Conservation (phyloP, 345 rosid species). For the Odontarrhena argentea region DNA sequence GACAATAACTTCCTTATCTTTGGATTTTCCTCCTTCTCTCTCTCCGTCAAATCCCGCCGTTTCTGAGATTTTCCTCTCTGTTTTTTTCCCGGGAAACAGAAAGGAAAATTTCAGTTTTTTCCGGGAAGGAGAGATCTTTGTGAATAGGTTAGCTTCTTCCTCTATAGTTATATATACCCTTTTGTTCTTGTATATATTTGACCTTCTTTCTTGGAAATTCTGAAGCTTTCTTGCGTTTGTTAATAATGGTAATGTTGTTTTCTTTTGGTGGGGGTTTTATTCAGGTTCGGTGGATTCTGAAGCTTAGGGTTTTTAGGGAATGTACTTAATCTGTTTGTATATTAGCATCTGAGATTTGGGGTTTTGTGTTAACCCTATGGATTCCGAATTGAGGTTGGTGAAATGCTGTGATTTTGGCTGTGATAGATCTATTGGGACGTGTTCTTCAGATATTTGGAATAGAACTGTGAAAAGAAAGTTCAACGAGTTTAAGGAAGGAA, state of each 20-base stretch:
- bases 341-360: constrained; percentile 29
- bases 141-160: constrained; percentile 19
- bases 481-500: constrained; percentile 43
- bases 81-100: constrained; percentile 36
- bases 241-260: not conserved
- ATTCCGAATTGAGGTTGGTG: constrained; percentile 47
- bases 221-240: constrained; percentile 14
- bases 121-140: constrained; percentile 31
- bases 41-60: constrained; percentile 29
- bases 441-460: constrained; percentile 34
- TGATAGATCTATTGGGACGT: constrained; percentile 42
- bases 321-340: constrained; percentile 10
- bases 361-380: constrained; percentile 50
- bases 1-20: constrained; percentile 16
- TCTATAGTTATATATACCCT: not conserved
- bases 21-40: not conserved
- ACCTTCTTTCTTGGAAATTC: constrained; percentile 6
- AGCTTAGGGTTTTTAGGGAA: constrained; percentile 23
- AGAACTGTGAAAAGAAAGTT: constrained; percentile 43
- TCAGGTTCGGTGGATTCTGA: constrained; percentile 16
- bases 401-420: constrained; percentile 61
- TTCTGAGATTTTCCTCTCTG: constrained; percentile 29
- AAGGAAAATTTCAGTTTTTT: constrained; percentile 10
- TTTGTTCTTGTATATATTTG: constrained; percentile 4
- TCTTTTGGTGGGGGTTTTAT: not conserved